Percentiles rank a stretch among this genome's conserved stretches.
Conservation (phyloP, 140 eudicot species). For the Senecio squalidus region DNA sequence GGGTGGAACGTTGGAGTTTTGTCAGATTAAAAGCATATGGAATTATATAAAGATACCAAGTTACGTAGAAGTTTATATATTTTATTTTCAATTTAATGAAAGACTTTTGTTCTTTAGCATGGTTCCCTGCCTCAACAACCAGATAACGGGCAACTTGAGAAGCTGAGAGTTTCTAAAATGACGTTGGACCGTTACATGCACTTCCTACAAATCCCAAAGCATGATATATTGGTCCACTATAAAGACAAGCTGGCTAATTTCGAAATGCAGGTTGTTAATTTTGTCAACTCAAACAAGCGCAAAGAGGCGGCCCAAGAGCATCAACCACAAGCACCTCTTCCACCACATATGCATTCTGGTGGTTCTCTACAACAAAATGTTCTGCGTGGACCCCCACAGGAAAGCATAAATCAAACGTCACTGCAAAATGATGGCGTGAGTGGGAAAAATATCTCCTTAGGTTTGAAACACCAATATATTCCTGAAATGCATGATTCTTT, state of each 20-base stretch:
- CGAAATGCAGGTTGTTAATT: slow-evolving; percentile 61
- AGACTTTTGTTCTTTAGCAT: slow-evolving; percentile 46
- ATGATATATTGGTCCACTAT: slow-evolving; percentile 32
- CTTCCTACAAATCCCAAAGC: slow-evolving; percentile 58
- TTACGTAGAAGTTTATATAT: background rate
- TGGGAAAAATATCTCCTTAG: too few species aligned
- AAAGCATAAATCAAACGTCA: slow-evolving; percentile 50
- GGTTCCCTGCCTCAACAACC: slow-evolving; percentile 79
- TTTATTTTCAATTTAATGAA: background rate
- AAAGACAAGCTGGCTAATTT: slow-evolving; percentile 67
- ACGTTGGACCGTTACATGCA: slow-evolving; percentile 74
- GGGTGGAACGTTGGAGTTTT: too few species aligned
- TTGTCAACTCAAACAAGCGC: slow-evolving; percentile 65
- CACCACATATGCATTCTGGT: slow-evolving; percentile 54
- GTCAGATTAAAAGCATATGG: too few species aligned
- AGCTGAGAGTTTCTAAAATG: slow-evolving; percentile 53
- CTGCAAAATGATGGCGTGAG: slow-evolving; percentile 55
- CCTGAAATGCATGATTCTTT: too few species aligned
- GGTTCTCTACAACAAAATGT: slow-evolving; percentile 76
- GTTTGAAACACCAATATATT: too few species aligned
- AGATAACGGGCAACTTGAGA: slow-evolving; percentile 58
- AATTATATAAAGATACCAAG: background rate
- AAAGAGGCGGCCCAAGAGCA: slow-evolving; percentile 48
- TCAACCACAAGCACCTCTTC: slow-evolving; percentile 61
- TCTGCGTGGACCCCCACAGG: slow-evolving; percentile 58